phyloP scores from a whole-genome alignment of 805 yeast species.

The Barnettozyma wickerhamii region DNA sequence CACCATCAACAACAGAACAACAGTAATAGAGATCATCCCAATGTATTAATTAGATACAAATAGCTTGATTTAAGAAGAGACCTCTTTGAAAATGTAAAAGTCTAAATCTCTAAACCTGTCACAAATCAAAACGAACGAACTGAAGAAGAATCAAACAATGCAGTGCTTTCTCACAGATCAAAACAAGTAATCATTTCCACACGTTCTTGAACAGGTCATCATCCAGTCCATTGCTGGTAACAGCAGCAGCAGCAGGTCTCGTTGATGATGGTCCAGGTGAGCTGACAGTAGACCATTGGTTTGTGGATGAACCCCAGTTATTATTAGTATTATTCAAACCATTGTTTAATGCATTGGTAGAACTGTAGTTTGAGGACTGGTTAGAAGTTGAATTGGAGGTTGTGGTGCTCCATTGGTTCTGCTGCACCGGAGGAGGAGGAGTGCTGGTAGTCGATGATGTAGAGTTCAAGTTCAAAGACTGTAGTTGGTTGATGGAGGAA shows the following conservation, averaged over 20 bases:
- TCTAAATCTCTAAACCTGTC: too few species aligned
- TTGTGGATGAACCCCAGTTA: conserved; percentile 31
- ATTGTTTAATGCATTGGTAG: background rate
- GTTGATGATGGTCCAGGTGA: conserved; percentile 8
- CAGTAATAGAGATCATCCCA: too few species aligned
- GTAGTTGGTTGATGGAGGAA: conserved; percentile 14
- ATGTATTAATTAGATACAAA: too few species aligned
- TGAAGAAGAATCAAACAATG: background rate
- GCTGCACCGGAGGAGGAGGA: too few species aligned
- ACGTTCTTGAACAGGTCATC: conserved; percentile 69
- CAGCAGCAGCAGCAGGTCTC: conserved; percentile 5
- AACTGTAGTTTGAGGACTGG: background rate
- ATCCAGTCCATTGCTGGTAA: conserved; percentile 33
- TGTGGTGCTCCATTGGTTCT: conserved; percentile 8
- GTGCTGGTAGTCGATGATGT: too few species aligned
- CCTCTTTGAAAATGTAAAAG: too few species aligned
- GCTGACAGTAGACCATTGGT: conserved; percentile 23
- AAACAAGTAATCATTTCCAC: too few species aligned
- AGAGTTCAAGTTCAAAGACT: conserved; percentile 8
- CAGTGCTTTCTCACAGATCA: too few species aligned
- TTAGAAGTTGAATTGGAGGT: background rate
- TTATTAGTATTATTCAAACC: conserved; percentile 19
- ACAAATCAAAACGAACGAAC: background rate
- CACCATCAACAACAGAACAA: background rate
- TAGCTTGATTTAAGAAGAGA: too few species aligned